Evolutionary conservation across 805 yeast species (phyloP).

Genomic region (Schwanniomyces vanrijiae): DNA sequence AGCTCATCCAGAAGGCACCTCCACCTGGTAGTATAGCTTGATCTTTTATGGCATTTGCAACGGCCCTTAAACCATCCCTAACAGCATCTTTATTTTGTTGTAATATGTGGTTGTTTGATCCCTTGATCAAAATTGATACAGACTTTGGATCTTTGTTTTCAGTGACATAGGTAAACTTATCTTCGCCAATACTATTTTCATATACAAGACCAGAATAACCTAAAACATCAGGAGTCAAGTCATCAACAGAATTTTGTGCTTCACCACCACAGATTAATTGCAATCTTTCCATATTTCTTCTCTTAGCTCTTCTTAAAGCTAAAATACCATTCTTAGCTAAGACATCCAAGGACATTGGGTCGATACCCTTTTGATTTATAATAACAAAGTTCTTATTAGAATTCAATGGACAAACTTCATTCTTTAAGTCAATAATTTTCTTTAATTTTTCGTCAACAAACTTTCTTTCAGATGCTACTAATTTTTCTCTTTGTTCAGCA

Average conservation of each 20-base stretch:
- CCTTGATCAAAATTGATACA: slow-evolving; percentile 88
- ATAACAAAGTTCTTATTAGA: slow-evolving; percentile 81
- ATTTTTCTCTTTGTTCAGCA: slow-evolving; percentile 94
- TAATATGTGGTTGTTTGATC: slow-evolving; percentile 85
- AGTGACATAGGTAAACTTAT: slow-evolving; percentile 93
- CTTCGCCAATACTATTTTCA: slow-evolving; percentile 95
- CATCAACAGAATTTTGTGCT: slow-evolving; percentile 97
- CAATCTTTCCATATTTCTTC: slow-evolving; percentile 98
- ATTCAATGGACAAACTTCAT: slow-evolving; percentile 81
- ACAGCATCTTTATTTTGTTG: slow-evolving; percentile 96
- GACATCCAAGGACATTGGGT: slow-evolving; percentile 94
- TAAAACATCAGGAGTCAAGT: slow-evolving; percentile 70
- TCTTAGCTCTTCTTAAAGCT: slow-evolving; percentile 95
- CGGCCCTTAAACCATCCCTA: slow-evolving; percentile 95
- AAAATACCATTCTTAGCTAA: slow-evolving; percentile 89
- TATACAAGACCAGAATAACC: slow-evolving; percentile 90
- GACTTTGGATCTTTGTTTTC: slow-evolving; percentile 87
- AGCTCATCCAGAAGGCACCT: slow-evolving; percentile 90
- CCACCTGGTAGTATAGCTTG: slow-evolving; percentile 91
- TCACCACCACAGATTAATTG: slow-evolving; percentile 96
- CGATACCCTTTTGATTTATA: slow-evolving; percentile 97
- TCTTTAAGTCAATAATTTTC: slow-evolving; percentile 89
- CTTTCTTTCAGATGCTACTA: slow-evolving; percentile 88
- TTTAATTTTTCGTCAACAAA: slow-evolving; percentile 92
- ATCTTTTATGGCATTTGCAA: slow-evolving; percentile 86